Evolutionary conservation across 2,329 filamentous ascomycete genomes (phyloP).

Genomic region (Dothistroma pini): DNA sequence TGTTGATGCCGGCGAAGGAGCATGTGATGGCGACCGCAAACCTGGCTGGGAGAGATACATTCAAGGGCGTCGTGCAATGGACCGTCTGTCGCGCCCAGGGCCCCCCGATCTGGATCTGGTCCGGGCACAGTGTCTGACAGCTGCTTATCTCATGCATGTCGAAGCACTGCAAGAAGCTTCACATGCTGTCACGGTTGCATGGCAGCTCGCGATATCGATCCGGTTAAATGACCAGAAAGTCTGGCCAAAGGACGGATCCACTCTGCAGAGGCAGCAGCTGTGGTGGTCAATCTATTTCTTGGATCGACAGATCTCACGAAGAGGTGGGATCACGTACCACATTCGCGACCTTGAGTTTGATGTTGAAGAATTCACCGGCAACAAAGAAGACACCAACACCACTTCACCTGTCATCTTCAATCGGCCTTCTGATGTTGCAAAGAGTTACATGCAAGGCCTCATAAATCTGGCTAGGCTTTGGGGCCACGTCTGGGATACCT

Average conservation of each 20-base stretch:
- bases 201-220: not conserved
- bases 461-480: not conserved
- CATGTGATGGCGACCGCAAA: not conserved
- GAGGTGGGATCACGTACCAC: not conserved
- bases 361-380: not conserved
- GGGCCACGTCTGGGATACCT: not conserved
- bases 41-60: not conserved
- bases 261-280: not conserved
- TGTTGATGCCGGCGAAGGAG: not conserved
- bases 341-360: conserved; percentile 1
- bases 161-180: not conserved
- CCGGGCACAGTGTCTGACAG: not conserved
- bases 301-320: not conserved
- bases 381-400: not conserved
- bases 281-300: not conserved
- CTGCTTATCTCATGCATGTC: conserved; percentile 1
- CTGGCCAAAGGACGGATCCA: not conserved
- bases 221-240: not conserved
- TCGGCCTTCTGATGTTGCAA: not conserved
- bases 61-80: not conserved
- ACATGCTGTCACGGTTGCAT: not conserved
- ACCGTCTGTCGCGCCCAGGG: not conserved
- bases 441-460: not conserved
- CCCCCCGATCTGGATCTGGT: no score
- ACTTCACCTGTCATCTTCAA: not conserved